Evolutionary conservation across 768 basidiomycete species (phyloP), one percentile per base, ranked within the genome.

Genomic region (Austroboletus eburneus): DNA sequence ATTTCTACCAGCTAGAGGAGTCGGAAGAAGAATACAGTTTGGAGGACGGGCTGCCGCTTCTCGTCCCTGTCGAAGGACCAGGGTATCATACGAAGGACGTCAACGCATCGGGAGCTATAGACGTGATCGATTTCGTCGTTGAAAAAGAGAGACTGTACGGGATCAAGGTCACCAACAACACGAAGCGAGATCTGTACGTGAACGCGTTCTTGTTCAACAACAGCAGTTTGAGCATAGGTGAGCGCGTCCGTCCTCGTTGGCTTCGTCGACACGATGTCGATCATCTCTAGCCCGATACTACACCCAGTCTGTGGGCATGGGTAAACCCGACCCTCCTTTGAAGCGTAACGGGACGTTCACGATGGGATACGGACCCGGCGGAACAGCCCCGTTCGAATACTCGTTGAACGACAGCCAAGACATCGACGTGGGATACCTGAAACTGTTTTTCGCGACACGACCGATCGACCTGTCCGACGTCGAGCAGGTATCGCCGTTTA

Each of bases 131-230:
- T 32, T 51, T 61, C 34, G 42, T 42, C 14, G 46, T 61, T 9
- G 57, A 69, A 17, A 58, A 62, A 20, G 7, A 48, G 0, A 61
- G 48, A 4, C 32, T 50, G 3, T 62, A 72, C 13, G 72, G 72
- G 13, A 57, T 74, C 44, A 62, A 59, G 7, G 57, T 73, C 24
- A 57, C 55, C 45, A 73, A 74, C 49, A 46, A 62, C 1, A 64
- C 67, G 0, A 55, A 59, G 35, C 21, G 55, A n/a, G 54, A 61
- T 7, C 46, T 75, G 7, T 75, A 72, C 40, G 56, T 70, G 18
- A 70, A 69, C 24, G 58, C 72, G 5, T 72, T 73, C 52, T 68
- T 71, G 45, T 76, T 75, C 42, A 72, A 75, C 38, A 69, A 69
- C 8, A 63, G 58, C n/a, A 66, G 68, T 42, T 48, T 72, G 32